Conservation (phyloP, 2,329 filamentous ascomycete species). For the Talaromyces sp. region DNA sequence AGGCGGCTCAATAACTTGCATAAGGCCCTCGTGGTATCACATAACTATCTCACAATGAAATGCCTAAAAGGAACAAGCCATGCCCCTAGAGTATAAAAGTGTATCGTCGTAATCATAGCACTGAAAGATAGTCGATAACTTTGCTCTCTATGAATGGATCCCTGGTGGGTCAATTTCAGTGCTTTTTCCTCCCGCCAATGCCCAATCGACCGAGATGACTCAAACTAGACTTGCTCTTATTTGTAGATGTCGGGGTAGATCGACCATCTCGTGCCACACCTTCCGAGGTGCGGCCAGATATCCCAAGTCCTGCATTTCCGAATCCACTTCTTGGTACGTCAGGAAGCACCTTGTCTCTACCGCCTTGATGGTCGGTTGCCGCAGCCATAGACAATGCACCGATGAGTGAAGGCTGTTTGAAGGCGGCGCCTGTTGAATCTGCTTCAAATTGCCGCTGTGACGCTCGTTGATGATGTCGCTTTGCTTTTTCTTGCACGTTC, state of each 20-base stretch:
- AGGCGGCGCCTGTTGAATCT: constrained; percentile 46
- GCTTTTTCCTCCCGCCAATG: constrained; percentile 60
- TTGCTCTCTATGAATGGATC: neutral
- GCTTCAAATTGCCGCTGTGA: constrained; percentile 43
- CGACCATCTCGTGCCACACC: constrained; percentile 19
- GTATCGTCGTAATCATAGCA: neutral
- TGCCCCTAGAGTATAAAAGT: neutral
- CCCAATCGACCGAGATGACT: constrained; percentile 67
- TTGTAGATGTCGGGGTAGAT: constrained; percentile 35
- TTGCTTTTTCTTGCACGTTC: constrained; percentile 78
- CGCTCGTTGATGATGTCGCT: constrained; percentile 63
- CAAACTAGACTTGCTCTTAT: constrained; percentile 59
- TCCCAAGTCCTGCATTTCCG: constrained; percentile 19
- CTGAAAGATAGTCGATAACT: neutral
- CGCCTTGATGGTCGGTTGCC: constrained; percentile 18
- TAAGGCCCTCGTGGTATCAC: neutral
- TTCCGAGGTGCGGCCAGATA: constrained; percentile 48
- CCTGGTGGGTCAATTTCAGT: constrained; percentile 19
- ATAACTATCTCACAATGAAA: neutral
- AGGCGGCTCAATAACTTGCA: neutral
- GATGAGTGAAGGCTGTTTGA: constrained; percentile 30
- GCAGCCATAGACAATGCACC: constrained; percentile 30
- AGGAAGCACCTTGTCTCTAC: constrained; percentile 31
- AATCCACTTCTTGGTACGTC: constrained; percentile 29
- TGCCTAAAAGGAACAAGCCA: neutral